Base-by-base conservation (phyloP, 2,329 filamentous ascomycete genomes). In the Lizonia empirigonia region DNA sequence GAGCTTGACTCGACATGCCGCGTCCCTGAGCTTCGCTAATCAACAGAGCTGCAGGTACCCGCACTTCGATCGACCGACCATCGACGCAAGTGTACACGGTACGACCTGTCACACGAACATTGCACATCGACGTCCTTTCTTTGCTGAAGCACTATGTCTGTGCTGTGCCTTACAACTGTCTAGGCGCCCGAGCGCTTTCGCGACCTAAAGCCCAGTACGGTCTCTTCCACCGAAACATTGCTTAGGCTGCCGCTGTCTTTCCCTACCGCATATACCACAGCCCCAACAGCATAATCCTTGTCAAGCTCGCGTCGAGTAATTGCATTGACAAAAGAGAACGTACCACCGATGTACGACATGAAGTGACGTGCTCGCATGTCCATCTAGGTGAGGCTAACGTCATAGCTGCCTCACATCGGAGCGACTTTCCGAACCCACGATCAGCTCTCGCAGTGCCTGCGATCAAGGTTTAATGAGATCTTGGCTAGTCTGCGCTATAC, bases 21-120 rank as follows among this genome's bases (percentile, higher is more conserved):
- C 18, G 15, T 18, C 5, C 13, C 13, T 22, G 9, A n/a, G n/a
- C n/a, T n/a, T 40, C 41, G 24, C 30, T 45, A 32, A 32, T 24
- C 3, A 35, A 2, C 13, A 34, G 24, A 29, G 22, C 27, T 51
- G 35, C 41, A 45, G 48, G 48, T 51, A 45, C 48, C 48, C 35
- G 48, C 19, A 39, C 39, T 13, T 15, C 22, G 22, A 34, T 44
- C 18, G 34, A 38, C 22, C 26, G 39, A 39, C 10, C 22, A 23
- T 39, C 16, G 22, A 27, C 29, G n/a, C 19, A 23, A n/a, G 5
- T 7, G 13, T 23, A 19, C 8, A 34, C 8, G 18, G 5, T 12
- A 10, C 2, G 15, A 12, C 15, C 32, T 19, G 9, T 5, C 16
- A 20, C 16, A 34, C 8, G 4, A 20, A n/a, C 5, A 30, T 7